Conservation (phyloP, 352 stramenopile genomes). For the Globisporangium perplexum region DNA sequence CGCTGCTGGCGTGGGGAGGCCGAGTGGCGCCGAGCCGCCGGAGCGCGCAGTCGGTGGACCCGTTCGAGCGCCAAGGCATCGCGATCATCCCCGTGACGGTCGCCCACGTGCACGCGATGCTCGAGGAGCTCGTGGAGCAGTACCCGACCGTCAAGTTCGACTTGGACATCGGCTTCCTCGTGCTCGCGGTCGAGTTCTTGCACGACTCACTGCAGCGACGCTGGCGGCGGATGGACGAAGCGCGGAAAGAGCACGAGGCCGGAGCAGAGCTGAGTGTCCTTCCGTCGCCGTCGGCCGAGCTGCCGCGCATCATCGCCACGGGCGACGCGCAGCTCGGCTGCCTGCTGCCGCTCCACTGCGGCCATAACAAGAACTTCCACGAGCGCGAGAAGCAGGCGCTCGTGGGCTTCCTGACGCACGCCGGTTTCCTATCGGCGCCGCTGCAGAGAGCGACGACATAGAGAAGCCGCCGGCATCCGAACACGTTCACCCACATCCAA, state of each 20-base stretch:
- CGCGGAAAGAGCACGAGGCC: neutral
- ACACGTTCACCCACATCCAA: neutral
- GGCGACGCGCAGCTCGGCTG: conserved; percentile 33
- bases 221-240: conserved; percentile 44
- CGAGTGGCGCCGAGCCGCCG: conserved; percentile 29
- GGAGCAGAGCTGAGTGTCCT: neutral
- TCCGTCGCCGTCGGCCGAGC: conserved; percentile 9
- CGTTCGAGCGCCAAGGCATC: conserved; percentile 69
- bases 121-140: conserved; percentile 54
- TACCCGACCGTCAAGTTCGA: conserved; percentile 64
- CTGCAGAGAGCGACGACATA: neutral
- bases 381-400: conserved; percentile 68
- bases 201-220: conserved; percentile 50
- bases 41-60: conserved; percentile 29
- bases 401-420: conserved; percentile 45
- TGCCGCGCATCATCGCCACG: conserved; percentile 29
- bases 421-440: conserved; percentile 21
- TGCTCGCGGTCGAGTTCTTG: conserved; percentile 79
- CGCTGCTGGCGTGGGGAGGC: conserved; percentile 70
- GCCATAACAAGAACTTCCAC: conserved; percentile 83
- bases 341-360: conserved; percentile 72
- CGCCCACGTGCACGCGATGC: conserved; percentile 37
- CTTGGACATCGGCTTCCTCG: conserved; percentile 60
- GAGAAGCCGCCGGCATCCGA: neutral
- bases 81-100: conserved; percentile 59